Evolutionary conservation across 345 rosid genomes (phyloP).

Genomic region (Gynandropsis gynandra): DNA sequence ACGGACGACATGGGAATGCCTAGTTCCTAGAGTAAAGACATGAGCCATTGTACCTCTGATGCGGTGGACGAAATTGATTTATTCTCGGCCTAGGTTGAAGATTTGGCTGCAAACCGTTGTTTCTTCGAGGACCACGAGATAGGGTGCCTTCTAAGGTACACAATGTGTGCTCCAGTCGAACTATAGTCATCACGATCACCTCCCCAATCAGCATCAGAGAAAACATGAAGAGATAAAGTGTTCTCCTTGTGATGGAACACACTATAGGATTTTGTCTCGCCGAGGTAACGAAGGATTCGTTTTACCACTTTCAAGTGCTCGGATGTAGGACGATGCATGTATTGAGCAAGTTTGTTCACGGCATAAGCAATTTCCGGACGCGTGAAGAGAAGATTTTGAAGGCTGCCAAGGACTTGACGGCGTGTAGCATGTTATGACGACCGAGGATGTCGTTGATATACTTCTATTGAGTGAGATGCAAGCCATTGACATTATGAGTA

Average conservation of each 20-base stretch:
- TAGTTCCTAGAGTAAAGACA: neutral
- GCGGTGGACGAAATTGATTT: neutral
- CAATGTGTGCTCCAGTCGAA: neutral
- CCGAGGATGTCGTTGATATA: neutral
- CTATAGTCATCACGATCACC: neutral
- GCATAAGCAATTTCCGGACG: neutral
- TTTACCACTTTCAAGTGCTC: neutral
- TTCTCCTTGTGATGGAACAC: neutral
- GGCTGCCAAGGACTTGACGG: neutral
- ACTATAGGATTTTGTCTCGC: neutral
- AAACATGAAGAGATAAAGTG: neutral
- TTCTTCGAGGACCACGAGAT: neutral
- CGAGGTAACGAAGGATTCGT: neutral
- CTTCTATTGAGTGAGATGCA: too few relatives aligned
- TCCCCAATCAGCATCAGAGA: neutral
- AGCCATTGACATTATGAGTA: too few relatives aligned
- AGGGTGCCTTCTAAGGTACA: neutral
- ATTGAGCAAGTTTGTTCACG: neutral
- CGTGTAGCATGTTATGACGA: neutral
- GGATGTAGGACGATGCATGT: neutral
- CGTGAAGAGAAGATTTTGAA: neutral
- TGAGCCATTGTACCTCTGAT: neutral
- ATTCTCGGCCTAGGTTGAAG: neutral
- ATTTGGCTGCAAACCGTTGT: neutral
- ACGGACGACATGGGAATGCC: neutral